Evolutionary conservation across 345 rosid species (phyloP), one percentile per base, ranked within the genome.

Genomic region (Excoecaria cochinchinensis): DNA sequence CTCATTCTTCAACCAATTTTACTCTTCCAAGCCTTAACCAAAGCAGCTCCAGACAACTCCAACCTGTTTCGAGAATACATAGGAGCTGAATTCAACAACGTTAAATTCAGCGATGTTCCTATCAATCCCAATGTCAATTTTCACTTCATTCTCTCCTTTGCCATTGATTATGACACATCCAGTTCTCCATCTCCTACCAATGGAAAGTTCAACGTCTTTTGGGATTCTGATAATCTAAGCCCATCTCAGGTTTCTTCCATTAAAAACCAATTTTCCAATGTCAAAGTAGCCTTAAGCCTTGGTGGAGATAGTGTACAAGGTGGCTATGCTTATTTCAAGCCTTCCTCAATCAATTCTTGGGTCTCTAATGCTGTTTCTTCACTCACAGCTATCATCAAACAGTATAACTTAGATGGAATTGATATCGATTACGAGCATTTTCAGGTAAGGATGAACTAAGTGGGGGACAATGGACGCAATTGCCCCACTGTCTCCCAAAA

Each of bases 341-440:
- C 70, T 13, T 62, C 60, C n/a, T 73, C 76, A 0, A 39, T 63
- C 1, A 16, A 50, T 19, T 73, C 76, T 19, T 73, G 76, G 76
- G 70, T 63, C 6, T 63, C 76, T 0, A 73, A 73, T 38, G 76
- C 76, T 50, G 76, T 73, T 51, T 73, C 76, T 62, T 73, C 76
- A 1, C 70, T 63, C 61, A 73, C 70, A 3, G 6, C 6, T 12
- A 51, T 73, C 62, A 73, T 73, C 60, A 52, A 73, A 40, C 52
- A 63, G 31, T 62, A 51, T 38, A n/a, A 63, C 3, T 39, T 73
- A 31, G 76, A 73, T 36, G 76, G 76, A 7, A 73, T 73, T 25
- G 76, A 50, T 15, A 73, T 73, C 39, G 76, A 73, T 63, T 73
- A 73, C 40, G 69, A 73, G 39, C 76, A 73, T 52, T 73, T 73